Evolutionary conservation across 2,329 filamentous ascomycete species (phyloP).

Genomic region (Phialophora chinensis): DNA sequence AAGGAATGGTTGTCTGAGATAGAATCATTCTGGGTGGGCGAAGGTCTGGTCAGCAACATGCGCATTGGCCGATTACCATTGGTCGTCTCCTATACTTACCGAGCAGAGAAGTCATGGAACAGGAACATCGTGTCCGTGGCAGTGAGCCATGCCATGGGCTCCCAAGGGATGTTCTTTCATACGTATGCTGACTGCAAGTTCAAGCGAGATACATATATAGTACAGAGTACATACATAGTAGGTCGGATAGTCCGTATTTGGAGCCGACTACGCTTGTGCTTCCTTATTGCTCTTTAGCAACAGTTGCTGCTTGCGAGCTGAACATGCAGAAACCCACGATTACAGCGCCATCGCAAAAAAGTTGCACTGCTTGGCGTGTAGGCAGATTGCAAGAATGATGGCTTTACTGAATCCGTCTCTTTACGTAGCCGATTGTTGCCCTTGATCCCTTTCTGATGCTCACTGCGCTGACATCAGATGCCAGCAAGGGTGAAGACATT

Average conservation of each 20-base stretch:
- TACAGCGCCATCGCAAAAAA: neutral
- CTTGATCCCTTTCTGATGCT: neutral
- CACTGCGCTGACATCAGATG: constrained; percentile 8
- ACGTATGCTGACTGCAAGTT: neutral
- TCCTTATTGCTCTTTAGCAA: neutral
- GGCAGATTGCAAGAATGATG: neutral
- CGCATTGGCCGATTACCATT: neutral
- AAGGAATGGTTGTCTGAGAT: neutral
- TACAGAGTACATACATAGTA: too few species aligned
- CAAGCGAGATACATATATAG: neutral
- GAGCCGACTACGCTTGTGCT: neutral
- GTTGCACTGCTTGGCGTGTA: neutral
- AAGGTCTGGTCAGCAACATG: neutral
- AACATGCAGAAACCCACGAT: neutral
- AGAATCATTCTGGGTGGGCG: neutral
- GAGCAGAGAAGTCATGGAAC: neutral
- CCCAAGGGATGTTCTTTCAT: neutral
- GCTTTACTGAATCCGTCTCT: neutral
- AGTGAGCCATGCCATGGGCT: neutral
- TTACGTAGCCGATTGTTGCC: too few species aligned
- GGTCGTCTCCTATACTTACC: neutral
- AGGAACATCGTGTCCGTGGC: neutral
- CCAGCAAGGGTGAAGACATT: neutral
- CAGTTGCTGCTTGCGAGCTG: constrained; percentile 8
- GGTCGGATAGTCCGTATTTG: too few species aligned